Evolutionary conservation across 768 basidiomycete species (phyloP).

Genomic region (Pisolithus marmoratus): DNA sequence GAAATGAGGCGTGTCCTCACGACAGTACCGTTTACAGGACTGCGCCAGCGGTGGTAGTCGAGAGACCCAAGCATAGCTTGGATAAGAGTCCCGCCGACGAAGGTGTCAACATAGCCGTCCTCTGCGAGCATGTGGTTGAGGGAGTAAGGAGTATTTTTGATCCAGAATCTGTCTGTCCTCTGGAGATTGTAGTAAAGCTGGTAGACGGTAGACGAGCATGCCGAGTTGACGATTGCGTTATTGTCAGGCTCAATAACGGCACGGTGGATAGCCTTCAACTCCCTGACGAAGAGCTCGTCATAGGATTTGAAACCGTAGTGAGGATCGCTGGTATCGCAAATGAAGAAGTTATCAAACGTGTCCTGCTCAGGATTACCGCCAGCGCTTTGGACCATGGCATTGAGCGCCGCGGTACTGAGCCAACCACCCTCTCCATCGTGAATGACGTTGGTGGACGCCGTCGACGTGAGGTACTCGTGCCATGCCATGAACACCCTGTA

Average conservation of each 20-base stretch:
- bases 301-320: constrained; percentile 43
- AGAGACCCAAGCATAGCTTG: no score
- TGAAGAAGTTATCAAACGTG: constrained; percentile 34
- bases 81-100: no score
- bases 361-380: constrained; percentile 6
- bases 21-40: no score
- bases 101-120: no score
- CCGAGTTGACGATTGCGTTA: constrained; percentile 35
- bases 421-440: constrained; percentile 36
- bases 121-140: no score
- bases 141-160: no score
- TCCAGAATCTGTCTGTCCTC: constrained; percentile 26
- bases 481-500: constrained; percentile 47
- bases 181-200: constrained; percentile 36
- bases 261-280: constrained; percentile 36
- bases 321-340: constrained; percentile 33
- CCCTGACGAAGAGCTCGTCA: constrained; percentile 54
- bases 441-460: constrained; percentile 39
- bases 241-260: constrained; percentile 28
- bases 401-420: constrained; percentile 37
- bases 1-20: no score
- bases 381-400: constrained; percentile 1
- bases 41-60: no score
- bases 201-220: constrained; percentile 52
- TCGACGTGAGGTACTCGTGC: constrained; percentile 40